Evolutionary conservation across 495 filamentous ascomycete genomes (phyloP), one percentile per base, ranked within the genome.

Genomic region (Bryoglossum gracile): DNA sequence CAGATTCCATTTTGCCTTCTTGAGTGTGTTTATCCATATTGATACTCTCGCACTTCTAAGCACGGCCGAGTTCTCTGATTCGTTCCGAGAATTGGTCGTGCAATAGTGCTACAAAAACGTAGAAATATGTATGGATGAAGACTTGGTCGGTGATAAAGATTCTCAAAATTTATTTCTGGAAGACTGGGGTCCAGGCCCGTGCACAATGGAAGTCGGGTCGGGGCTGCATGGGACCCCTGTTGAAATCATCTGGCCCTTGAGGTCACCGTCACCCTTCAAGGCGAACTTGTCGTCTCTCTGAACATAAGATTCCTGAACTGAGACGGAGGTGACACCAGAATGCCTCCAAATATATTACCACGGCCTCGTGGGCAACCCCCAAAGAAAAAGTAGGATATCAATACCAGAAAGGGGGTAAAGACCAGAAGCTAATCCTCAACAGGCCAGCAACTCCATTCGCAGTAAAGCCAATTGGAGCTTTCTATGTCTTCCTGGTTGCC

Each of bases 401-500:
- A 8, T 25, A 4, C 3, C 25, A 40, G 38, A 40, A 9, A 53
- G 19, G 21, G 23, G 4, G 11, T 33, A 22, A 22, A 49, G 37
- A 46, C 32, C 26, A 11, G 19, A n/a, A n/a, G n/a, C n/a, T n/a
- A n/a, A n/a, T n/a, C 39, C 28, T 35, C 44, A 47, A 51, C 38
- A 58, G 54, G 53, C 64, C 73, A 36, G 68, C 74, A 4, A 70
- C 78, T 23, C 69, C 74, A 23, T 86, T 84, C 62, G 75, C 74
- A 51, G 73, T 91, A 42, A 74, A 83, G 44, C 78, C 86, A 34
- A 83, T 88, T 51, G 70, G 76, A 30, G 80, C 83, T 1, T 87
- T 95, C 63, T 89, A 87, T 56, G 59, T 86, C 47, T 89, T 89
- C 51, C 69, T 94, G 26, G 64, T 69, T 36, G 78, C 82, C 43